Conservation (phyloP, 2,329 filamentous ascomycete species). For the Xylaria hypoxylon region DNA sequence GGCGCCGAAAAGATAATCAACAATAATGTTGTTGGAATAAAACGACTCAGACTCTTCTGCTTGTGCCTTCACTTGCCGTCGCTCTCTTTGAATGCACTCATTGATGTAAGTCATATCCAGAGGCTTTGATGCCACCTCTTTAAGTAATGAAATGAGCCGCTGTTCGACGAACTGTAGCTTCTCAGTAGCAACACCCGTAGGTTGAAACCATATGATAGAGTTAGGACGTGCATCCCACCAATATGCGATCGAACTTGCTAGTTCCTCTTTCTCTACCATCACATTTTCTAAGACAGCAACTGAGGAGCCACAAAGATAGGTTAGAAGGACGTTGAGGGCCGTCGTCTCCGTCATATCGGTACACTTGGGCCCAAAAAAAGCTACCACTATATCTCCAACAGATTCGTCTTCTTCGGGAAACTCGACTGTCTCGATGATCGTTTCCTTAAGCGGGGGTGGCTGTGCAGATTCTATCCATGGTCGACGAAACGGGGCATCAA, state of each 20-base stretch:
- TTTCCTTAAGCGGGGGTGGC: conserved; percentile 77
- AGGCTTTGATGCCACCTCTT: conserved; percentile 81
- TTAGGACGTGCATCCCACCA: conserved; percentile 83
- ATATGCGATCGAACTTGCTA: conserved; percentile 87
- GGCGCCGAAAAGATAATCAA: conserved; percentile 90
- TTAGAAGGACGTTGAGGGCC: conserved; percentile 82
- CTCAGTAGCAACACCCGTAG: conserved; percentile 87
- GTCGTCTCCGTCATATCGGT: conserved; percentile 75
- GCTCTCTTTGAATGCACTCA: conserved; percentile 86
- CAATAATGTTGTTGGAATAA: conserved; percentile 87
- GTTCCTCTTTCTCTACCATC: conserved; percentile 91
- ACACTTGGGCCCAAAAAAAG: conserved; percentile 87
- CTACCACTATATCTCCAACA: conserved; percentile 86
- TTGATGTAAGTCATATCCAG: conserved; percentile 91
- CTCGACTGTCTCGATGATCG: conserved; percentile 80
- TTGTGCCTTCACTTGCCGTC: conserved; percentile 83
- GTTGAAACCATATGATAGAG: conserved; percentile 84
- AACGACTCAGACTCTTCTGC: conserved; percentile 85
- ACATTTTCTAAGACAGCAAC: conserved; percentile 92
- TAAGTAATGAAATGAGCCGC: conserved; percentile 84
- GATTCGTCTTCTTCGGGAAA: conserved; percentile 98
- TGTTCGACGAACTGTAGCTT: conserved; percentile 87
- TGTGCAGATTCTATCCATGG: conserved; percentile 93
- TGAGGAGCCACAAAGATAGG: conserved; percentile 92
- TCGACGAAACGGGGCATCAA: conserved; percentile 80